These are phyloP conservation scores for Obba rivulosa DNA, from an alignment of 768 basidiomycete genomes.

Conservation along the genomic window DNA sequence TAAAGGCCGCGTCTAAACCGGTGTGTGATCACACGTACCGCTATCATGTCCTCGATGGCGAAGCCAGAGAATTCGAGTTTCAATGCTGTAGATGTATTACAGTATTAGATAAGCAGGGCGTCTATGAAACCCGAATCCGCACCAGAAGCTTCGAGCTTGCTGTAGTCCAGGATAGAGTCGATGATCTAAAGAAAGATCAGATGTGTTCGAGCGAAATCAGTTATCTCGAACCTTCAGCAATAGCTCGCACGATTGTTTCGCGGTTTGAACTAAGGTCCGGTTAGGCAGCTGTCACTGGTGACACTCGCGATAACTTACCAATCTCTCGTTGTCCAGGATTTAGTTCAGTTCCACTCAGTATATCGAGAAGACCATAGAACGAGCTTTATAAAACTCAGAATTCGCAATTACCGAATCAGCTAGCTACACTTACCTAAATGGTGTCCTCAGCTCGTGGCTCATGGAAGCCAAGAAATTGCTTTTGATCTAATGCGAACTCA, in stretches of 20 bases:
- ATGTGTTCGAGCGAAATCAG: neutral
- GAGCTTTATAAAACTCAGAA: conserved; percentile 35
- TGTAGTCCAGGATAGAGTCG: conserved; percentile 74
- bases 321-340: conserved; percentile 68
- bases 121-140: neutral
- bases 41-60: conserved; percentile 65
- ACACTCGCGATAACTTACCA: conserved; percentile 30
- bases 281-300: neutral
- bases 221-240: conserved; percentile 48
- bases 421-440: conserved; percentile 51
- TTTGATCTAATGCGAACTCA: conserved; percentile 47
- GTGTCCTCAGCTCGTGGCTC: conserved; percentile 74
- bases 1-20: too few species aligned
- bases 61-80: conserved; percentile 67
- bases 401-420: neutral
- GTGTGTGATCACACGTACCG: conserved; percentile 40
- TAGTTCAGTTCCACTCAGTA: conserved; percentile 67
- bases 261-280: conserved; percentile 53
- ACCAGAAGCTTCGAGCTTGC: conserved; percentile 75
- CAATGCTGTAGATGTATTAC: conserved; percentile 45
- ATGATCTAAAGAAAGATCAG: conserved; percentile 48
- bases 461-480: conserved; percentile 73
- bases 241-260: conserved; percentile 73
- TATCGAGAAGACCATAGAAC: conserved; percentile 71
- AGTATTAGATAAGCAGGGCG: conserved; percentile 2